Evolutionary conservation across 495 filamentous ascomycete species (phyloP).

Genomic region (Jackrogersella multiformis): DNA sequence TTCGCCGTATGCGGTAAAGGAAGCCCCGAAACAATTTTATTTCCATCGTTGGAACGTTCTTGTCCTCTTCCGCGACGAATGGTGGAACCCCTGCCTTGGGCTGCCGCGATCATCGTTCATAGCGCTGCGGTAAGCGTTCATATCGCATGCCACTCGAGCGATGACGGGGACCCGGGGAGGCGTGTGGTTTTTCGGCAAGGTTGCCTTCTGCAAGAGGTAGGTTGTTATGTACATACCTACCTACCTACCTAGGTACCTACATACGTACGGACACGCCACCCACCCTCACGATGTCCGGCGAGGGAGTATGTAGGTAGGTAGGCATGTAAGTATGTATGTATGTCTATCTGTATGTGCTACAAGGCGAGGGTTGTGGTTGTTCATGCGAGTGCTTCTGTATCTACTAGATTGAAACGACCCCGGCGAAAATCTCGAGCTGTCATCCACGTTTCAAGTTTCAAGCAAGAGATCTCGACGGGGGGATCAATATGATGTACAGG

Average conservation of each 20-base stretch:
- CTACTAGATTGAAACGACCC: conserved; percentile 29
- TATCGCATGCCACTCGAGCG: conserved; percentile 2
- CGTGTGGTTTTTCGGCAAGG: conserved; percentile 16
- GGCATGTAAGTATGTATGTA: background rate
- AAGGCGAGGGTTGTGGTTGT: conserved; percentile 2
- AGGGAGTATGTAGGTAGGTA: background rate
- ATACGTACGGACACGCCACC: conserved; percentile 17
- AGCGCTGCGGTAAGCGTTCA: conserved; percentile 11
- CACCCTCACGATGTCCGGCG: conserved; percentile 10
- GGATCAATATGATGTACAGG: conserved; percentile 1
- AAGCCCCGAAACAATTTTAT: conserved; percentile 25
- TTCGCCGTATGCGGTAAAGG: conserved; percentile 4
- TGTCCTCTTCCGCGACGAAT: conserved; percentile 2
- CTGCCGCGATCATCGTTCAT: conserved; percentile 12
- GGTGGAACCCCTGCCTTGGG: conserved; percentile 6
- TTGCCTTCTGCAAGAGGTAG: conserved; percentile 22
- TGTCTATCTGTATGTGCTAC: conserved; percentile 8
- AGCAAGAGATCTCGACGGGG: conserved; percentile 25
- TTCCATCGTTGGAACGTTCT: conserved; percentile 1
- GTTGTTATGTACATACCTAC: conserved; percentile 5
- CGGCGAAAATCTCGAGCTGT: conserved; percentile 21
- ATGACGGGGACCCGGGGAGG: conserved; percentile 19
- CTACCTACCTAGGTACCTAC: too few species aligned
- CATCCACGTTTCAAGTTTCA: conserved; percentile 37
- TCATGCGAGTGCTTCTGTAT: conserved; percentile 18